Conservation (phyloP, 2,329 filamentous ascomycete species). For the Daldinia sp. region DNA sequence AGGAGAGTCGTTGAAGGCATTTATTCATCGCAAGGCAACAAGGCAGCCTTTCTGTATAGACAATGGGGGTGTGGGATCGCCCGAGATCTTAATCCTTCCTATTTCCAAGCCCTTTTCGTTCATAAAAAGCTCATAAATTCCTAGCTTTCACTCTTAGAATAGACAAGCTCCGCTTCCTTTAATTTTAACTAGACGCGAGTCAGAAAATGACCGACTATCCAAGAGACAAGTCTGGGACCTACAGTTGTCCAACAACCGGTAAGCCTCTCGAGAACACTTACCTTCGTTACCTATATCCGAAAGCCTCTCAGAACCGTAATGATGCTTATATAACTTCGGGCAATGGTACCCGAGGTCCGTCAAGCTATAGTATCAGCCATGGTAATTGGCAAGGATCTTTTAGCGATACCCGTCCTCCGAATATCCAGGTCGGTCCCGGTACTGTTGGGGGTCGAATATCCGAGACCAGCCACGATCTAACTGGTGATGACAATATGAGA, state of each 20-base stretch:
- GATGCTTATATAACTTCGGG: not conserved
- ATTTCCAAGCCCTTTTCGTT: not conserved
- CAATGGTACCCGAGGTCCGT: not conserved
- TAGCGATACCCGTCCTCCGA: not conserved
- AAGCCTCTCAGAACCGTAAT: not conserved
- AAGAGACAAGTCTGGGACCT: not conserved
- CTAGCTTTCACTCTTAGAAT: not conserved
- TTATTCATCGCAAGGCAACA: not conserved
- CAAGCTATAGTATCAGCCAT: not conserved
- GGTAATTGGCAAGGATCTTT: not conserved
- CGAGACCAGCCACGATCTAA: not conserved
- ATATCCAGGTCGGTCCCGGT: not conserved
- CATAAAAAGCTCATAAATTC: not conserved
- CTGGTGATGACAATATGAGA: not conserved
- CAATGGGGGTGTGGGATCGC: not conserved
- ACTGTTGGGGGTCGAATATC: not conserved
- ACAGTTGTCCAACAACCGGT: not conserved
- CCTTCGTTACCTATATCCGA: not conserved
- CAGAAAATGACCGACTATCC: slow-evolving; percentile 3
- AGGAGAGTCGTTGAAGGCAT: not conserved
- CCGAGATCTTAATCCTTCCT: slow-evolving; percentile 3
- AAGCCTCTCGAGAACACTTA: not conserved
- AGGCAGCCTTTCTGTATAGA: not conserved
- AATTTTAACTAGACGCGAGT: not conserved
- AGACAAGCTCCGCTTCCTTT: not conserved